These are phyloP conservation scores for Candida ponderosae DNA, from an alignment of 805 yeast genomes.

Conservation along the genomic window DNA sequence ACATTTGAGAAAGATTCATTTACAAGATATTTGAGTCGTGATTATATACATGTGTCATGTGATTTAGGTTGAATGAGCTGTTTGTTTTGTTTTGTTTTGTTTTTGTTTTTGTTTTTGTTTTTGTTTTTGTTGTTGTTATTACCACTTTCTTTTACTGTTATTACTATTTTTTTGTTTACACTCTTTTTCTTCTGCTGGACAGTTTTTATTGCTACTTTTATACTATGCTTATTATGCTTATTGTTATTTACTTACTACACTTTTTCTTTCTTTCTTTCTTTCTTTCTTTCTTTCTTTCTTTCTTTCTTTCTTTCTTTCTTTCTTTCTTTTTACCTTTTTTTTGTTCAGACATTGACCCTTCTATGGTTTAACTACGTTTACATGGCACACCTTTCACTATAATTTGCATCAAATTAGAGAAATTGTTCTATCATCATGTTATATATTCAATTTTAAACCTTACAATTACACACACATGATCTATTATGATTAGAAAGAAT, in stretches of 20 bases:
- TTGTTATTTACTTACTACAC: neutral
- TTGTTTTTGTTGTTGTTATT: neutral
- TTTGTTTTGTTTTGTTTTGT: neutral
- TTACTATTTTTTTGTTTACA: neutral
- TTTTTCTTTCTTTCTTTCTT: neutral
- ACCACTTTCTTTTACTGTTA: neutral
- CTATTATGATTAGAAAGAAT: no score
- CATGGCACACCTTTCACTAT: no score
- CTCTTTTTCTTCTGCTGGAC: conserved; percentile 2
- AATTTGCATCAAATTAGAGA: no score
- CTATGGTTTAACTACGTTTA: no score
- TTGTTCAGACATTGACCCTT: no score
- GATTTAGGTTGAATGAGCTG: neutral
- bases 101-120: neutral
- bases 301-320: neutral
- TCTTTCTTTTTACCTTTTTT: neutral
- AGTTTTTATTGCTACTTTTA: neutral
- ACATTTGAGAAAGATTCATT: conserved; percentile 61
- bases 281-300: neutral
- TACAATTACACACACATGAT: no score
- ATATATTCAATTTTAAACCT: no score
- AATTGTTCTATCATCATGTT: no score
- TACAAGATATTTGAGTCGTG: conserved; percentile 6
- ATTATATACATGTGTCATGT: conserved; percentile 1
- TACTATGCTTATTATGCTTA: neutral